phyloP scores from a whole-genome alignment of 805 yeast species.

The Nakazawaea pomicola region DNA sequence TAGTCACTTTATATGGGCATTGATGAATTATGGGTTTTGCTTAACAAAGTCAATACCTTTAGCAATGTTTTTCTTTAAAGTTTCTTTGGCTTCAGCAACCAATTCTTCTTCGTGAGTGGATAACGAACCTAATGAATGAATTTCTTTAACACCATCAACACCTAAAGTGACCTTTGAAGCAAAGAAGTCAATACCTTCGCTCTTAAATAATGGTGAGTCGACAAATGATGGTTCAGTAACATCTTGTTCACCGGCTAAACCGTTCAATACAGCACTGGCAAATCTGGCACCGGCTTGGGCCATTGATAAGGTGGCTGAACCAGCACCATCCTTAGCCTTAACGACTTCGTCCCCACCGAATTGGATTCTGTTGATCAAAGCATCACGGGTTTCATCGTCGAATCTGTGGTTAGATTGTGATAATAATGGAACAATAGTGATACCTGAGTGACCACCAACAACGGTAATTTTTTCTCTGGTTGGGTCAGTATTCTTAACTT shows the following conservation, averaged over 20 bases:
- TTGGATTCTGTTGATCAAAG: constrained; percentile 83
- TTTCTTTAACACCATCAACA: constrained; percentile 77
- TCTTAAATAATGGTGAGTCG: constrained; percentile 76
- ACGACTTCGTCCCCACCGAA: constrained; percentile 91
- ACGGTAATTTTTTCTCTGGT: constrained; percentile 73
- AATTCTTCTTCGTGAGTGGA: constrained; percentile 79
- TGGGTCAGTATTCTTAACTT: constrained; percentile 69
- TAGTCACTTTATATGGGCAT: too few species aligned
- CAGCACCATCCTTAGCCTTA: constrained; percentile 79
- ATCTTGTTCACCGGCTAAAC: constrained; percentile 38
- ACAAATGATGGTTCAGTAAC: constrained; percentile 51
- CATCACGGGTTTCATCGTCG: constrained; percentile 53
- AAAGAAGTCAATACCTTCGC: constrained; percentile 94
- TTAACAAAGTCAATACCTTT: constrained; percentile 90
- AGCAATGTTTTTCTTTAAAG: constrained; percentile 83
- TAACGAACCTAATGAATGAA: constrained; percentile 74
- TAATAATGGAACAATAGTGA: constrained; percentile 89
- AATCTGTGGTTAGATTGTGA: constrained; percentile 75
- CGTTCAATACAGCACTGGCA: constrained; percentile 61
- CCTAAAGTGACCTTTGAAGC: constrained; percentile 94
- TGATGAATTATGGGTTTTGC: constrained; percentile 49
- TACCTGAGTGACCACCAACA: constrained; percentile 97
- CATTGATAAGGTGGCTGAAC: constrained; percentile 83
- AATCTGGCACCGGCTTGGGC: constrained; percentile 81
- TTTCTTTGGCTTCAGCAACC: constrained; percentile 79